Evolutionary conservation across 768 basidiomycete species (phyloP), one percentile per base, ranked within the genome.

Genomic region (Russula abietina): DNA sequence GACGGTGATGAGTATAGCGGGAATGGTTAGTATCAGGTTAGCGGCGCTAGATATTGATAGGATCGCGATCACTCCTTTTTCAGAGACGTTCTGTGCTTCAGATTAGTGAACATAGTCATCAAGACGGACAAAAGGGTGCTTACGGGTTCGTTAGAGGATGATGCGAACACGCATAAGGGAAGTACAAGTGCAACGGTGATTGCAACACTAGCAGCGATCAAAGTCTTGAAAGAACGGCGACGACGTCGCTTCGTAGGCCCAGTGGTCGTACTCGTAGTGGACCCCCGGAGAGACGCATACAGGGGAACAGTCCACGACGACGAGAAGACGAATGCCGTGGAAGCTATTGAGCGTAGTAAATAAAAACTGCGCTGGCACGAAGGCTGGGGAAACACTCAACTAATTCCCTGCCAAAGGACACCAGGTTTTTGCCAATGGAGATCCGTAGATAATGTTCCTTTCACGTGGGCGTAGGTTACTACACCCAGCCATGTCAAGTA

Each of bases 221-320:
- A 73, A 4, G 80, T 69, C 58, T 79, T 79, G 75, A 89, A 90
- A 5, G 85, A 86, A 53, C 77, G 80, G 36, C 77, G 74, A 36
- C 75, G 77, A 14, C 80, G 74, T 54, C 76, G 75, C 72, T 83
- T 84, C 9, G 64, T 59, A 6, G 70, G 70, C n/a, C n/a, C n/a
- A n/a, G n/a, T n/a, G 5, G 70, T 70, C 17, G 77, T 64, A 6
- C 70, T 70, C 17, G 77, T 64, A 6, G 77, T 71, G 57, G 75
- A 76, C 11, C 79, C 79, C 61, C 79, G 80, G 57, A 88, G 72
- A 3, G 87, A 82, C 41, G 83, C 77, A 65, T 87, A 88, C 57
- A 89, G 72, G 22, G 86, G 81, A 19, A 89, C 76, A 4, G 89
- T 87, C 62, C 81, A 80, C 7, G 83, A 75, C 1, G 88, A 83